Base-by-base conservation (phyloP, 208 protist species). In the Wallacemonas sp. region DNA sequence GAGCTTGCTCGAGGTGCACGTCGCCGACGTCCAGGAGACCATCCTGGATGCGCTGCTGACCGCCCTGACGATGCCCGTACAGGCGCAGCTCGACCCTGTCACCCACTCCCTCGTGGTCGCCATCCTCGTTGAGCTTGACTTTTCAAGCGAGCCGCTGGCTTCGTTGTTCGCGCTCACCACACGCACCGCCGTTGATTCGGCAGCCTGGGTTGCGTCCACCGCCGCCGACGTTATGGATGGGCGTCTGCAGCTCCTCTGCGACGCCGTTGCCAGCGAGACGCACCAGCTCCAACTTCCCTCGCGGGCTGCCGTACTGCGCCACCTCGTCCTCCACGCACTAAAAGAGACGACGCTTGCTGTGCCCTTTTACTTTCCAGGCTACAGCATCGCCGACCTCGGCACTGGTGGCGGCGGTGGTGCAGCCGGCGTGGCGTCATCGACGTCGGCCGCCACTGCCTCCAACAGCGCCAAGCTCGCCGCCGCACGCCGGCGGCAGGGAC, bases 61-160 rank as follows among this genome's bases (percentile, higher is more conserved):
- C 42, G 58, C 69, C 17, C 52, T 82, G 10, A 22, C 79, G 12
- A 24, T 62, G 50, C 72, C 68, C 13, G n/a, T 64, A 17, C 61
- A 63, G 52, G 19, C 36, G 21, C 27, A 57, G 1, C 21, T 78
- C 6, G 59, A 62, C 46, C 65, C 65, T 4, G 37, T 81, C 21
- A 53, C 73, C n/a, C 58, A 62, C 33, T 44, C 53, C 3, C 70
- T 85, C 39, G 24, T 80, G 19, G 52, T 78, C 6, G 65, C 70
- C 22, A 65, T 84, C 17, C 42, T 73, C 30, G 21, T 19, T 6
- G 50, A 57, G 39, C 55, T 57, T 33, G 55, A 61, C 57, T 65
- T 36, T 32, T 57, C 50, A 0, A 57, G 50, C 17, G 50, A 57
- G 50, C 50, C 50, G 50, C 13, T 57, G 29, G 9, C 30, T 10